Percentiles rank a stretch among this genome's conserved stretches.
Evolutionary conservation across 2,329 filamentous ascomycete species (phyloP).

Genomic region (Aureobasidium vineae): DNA sequence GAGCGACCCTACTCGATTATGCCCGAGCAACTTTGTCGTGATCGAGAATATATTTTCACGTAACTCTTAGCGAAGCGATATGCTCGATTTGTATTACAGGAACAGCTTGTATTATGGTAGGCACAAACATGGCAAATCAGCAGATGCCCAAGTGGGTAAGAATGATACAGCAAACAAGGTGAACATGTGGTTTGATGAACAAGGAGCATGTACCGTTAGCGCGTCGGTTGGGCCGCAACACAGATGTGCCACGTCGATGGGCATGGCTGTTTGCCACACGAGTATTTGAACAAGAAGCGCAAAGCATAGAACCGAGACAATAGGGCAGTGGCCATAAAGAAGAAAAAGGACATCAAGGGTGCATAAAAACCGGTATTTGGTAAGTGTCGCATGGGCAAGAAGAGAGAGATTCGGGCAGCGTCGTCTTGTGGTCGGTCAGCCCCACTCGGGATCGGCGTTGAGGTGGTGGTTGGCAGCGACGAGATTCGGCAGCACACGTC

Average conservation of each 20-base stretch:
- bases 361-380: constrained; percentile 10
- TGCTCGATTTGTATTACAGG: neutral
- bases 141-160: constrained; percentile 3
- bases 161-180: neutral
- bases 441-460: constrained; percentile 23
- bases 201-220: constrained; percentile 12
- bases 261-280: constrained; percentile 14
- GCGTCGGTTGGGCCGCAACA: constrained; percentile 15
- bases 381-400: constrained; percentile 11
- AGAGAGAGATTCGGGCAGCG: neutral
- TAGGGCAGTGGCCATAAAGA: neutral
- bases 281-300: neutral
- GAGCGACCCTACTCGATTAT: neutral
- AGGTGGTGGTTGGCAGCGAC: constrained; percentile 3
- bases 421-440: constrained; percentile 13
- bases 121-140: neutral
- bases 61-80: neutral
- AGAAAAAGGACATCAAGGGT: neutral
- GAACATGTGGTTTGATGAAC: constrained; percentile 8
- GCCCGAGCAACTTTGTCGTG: neutral
- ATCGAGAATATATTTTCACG: neutral
- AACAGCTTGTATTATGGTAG: neutral
- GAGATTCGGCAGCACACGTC: constrained; percentile 3
- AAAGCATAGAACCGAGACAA: constrained; percentile 3
- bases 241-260: constrained; percentile 7